A percentile compares a stretch with the other conserved stretches of the same genome.
Evolutionary conservation across 345 rosid genomes (phyloP).

Genomic region (Eucalyptus polybractea): DNA sequence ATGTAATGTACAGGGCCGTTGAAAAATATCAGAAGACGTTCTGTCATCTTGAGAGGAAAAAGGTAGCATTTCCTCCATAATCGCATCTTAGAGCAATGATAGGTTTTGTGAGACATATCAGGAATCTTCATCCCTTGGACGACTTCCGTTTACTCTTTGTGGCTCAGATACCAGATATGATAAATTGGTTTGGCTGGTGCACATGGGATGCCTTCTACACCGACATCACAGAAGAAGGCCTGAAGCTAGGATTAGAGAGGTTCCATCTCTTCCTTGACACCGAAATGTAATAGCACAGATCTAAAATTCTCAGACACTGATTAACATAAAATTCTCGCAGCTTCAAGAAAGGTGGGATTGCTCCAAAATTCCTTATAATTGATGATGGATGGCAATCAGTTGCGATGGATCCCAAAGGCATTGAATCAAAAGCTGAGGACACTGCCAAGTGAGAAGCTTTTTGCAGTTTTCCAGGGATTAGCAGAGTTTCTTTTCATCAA

Average conservation of each 20-base stretch:
- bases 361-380: conserved; percentile 10
- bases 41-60: background rate
- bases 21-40: conserved; percentile 19
- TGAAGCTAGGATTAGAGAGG: conserved; percentile 7
- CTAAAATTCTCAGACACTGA: background rate
- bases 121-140: background rate
- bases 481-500: background rate
- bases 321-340: conserved; percentile 4
- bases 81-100: background rate
- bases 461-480: background rate
- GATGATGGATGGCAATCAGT: conserved; percentile 29
- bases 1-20: background rate
- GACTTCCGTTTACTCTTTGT: background rate
- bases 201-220: conserved; percentile 15
- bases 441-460: conserved; percentile 35
- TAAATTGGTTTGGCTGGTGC: conserved; percentile 14
- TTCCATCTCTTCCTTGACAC: background rate
- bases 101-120: background rate
- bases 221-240: conserved; percentile 1
- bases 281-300: background rate
- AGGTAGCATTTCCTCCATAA: background rate
- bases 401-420: conserved; percentile 37
- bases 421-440: conserved; percentile 34
- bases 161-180: background rate
- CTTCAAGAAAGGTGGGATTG: conserved; percentile 14